Evolutionary conservation across 257 asterid species (phyloP), one percentile per base, ranked within the genome.

Genomic region (Linaria vulgaris): DNA sequence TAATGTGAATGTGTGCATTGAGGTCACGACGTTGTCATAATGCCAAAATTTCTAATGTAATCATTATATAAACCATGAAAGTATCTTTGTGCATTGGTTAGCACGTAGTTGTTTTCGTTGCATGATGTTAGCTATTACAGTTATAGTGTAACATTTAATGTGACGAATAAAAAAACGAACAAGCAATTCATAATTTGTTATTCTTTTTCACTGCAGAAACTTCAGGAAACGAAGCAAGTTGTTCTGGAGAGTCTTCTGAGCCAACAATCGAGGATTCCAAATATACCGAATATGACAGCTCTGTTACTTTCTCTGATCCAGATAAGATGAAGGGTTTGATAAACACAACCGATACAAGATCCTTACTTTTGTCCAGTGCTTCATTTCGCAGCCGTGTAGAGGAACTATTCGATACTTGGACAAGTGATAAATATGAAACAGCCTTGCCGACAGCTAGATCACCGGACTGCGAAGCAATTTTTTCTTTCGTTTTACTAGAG

Each of bases 281-380:
- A 47, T 52, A 45, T 20, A 49, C 37, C 17, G 73, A 68, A 31
- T 71, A 60, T 11, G 75, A 41, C 21, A 48, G 48, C 24, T 41
- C n/a, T 45, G 25, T 54, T 21, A 22, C 48, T 30, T 38, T 46
- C 58, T 34, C 1, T 20, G 6, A 30, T 27, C 39, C 50, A 52
- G 63, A 61, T 5, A 60, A 66, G 54, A 66, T 21, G 59, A 70
- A 56, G 60, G 77, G 21, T 58, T 37, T 58, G 61, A 43, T n/a
- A 74, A 64, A 37, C 54, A 49, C 19, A 31, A 39, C 34, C 53
- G 30, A 41, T 52, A 64, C 77, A 30, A 70, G 81, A 66, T 39
- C 61, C 37, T 22, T 85, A 37, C 88, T 88, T 64, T 56, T 77
- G 24, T 61, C 63, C 69, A 83, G 73, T 60, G 71, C 56, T 8